phyloP scores from a whole-genome alignment of 768 basidiomycete genomes.

The Sarcodon sp. region DNA sequence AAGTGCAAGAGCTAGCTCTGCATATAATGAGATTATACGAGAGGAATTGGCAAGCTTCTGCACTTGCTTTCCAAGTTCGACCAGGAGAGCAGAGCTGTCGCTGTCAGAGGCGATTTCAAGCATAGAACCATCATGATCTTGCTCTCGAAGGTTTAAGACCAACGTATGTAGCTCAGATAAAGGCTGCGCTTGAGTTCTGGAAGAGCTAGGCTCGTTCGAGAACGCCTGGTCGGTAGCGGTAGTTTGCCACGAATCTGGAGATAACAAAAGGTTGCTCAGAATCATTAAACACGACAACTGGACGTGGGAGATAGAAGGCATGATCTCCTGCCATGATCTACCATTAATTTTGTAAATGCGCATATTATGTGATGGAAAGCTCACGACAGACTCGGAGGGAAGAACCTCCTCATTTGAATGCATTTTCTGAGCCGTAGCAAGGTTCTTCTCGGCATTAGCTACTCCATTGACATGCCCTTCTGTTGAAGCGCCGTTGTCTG shows the following conservation, averaged over 20 bases:
- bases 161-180: conserved; percentile 46
- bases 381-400: neutral
- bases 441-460: neutral
- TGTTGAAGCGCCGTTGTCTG: conserved; percentile 3
- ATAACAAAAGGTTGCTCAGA: conserved; percentile 54
- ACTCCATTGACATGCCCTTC: neutral
- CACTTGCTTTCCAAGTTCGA: conserved; percentile 46
- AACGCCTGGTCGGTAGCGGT: conserved; percentile 43
- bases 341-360: neutral
- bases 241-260: conserved; percentile 33
- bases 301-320: conserved; percentile 63
- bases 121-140: conserved; percentile 30
- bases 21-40: conserved; percentile 29
- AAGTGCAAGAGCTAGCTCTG: conserved; percentile 52
- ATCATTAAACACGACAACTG: conserved; percentile 67
- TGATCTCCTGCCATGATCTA: conserved; percentile 35
- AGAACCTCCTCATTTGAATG: neutral
- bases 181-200: conserved; percentile 17
- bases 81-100: conserved; percentile 39
- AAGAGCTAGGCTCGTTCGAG: conserved; percentile 13
- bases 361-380: neutral
- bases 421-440: conserved; percentile 1
- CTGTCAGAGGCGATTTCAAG: conserved; percentile 19
- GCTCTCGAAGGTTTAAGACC: conserved; percentile 45
- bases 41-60: conserved; percentile 31